A percentile compares a stretch with the other conserved stretches of the same genome.
phyloP scores from a whole-genome alignment of 805 yeast species.

The Spathaspora passalidarum region DNA sequence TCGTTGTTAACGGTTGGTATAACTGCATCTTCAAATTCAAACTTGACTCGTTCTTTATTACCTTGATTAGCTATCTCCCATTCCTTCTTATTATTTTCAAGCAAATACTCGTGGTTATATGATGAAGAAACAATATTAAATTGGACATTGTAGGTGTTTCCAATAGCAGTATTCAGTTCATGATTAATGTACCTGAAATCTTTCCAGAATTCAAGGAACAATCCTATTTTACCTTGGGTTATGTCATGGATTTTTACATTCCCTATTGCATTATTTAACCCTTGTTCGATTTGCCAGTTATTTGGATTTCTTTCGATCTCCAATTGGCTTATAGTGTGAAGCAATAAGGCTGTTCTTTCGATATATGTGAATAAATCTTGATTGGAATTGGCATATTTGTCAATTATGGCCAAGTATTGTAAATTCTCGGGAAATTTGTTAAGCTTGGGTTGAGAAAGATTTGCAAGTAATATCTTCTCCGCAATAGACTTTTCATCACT shows the following conservation, averaged over 20 bases:
- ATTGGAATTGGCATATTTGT: constrained; percentile 17
- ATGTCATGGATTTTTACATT: constrained; percentile 24
- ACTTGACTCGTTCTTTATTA: constrained; percentile 13
- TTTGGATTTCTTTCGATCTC: constrained; percentile 17
- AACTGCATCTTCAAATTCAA: constrained; percentile 7
- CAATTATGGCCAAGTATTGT: constrained; percentile 34
- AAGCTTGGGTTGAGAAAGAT: constrained; percentile 20
- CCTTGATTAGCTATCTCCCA: constrained; percentile 4
- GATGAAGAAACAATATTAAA: constrained; percentile 17
- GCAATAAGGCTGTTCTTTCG: constrained; percentile 27
- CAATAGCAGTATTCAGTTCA: constrained; percentile 12
- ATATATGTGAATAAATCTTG: constrained; percentile 29
- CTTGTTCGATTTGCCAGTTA: constrained; percentile 20
- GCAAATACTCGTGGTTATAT: constrained; percentile 15
- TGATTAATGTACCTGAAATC: constrained; percentile 28
- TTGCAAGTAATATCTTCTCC: constrained; percentile 26
- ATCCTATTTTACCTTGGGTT: constrained; percentile 22
- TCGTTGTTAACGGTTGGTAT: neutral
- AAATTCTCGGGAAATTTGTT: constrained; percentile 34
- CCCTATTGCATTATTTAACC: constrained; percentile 24
- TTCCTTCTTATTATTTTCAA: constrained; percentile 22
- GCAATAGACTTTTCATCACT: constrained; percentile 15
- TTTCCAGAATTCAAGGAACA: constrained; percentile 36
- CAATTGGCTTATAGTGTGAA: constrained; percentile 20
- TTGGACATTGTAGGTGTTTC: constrained; percentile 18